phyloP scores from a whole-genome alignment of 1,139 yeast genomes.

The Arxiozyma heterogenica region DNA sequence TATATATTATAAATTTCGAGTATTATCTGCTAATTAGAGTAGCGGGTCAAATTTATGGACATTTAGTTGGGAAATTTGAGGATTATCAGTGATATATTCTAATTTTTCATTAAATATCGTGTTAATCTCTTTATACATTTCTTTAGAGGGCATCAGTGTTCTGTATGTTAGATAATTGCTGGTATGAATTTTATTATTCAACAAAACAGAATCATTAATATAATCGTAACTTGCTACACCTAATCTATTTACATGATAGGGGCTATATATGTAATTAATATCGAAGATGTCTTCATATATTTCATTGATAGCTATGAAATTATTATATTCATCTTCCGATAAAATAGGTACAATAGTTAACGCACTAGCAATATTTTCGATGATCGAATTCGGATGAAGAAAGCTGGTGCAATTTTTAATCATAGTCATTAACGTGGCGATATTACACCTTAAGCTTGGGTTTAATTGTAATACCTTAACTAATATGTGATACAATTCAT shows the following conservation, averaged over 20 bases:
- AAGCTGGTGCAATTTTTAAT: constrained; percentile 18
- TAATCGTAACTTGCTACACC: too few relatives aligned
- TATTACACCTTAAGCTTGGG: constrained; percentile 56
- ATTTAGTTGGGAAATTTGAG: too few relatives aligned
- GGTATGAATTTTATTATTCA: too few relatives aligned
- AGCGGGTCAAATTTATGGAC: too few relatives aligned
- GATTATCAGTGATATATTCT: too few relatives aligned
- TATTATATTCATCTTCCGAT: constrained; percentile 5
- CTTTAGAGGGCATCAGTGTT: too few relatives aligned
- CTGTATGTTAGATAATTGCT: too few relatives aligned
- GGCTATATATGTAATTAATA: neutral
- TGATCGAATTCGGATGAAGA: neutral
- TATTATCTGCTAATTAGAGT: too few relatives aligned
- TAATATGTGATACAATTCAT: constrained; percentile 51
- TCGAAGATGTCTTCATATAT: neutral
- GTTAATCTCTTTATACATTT: too few relatives aligned
- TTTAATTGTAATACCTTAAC: constrained; percentile 48
- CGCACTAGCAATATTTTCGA: constrained; percentile 32
- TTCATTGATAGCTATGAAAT: neutral
- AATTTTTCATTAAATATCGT: too few relatives aligned
- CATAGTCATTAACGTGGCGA: constrained; percentile 31
- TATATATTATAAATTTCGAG: too few relatives aligned
- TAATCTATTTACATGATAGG: neutral
- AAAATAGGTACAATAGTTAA: constrained; percentile 22
- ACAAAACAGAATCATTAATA: too few relatives aligned